phyloP scores from a whole-genome alignment of 805 yeast species.

The Metschnikowia sp. region DNA sequence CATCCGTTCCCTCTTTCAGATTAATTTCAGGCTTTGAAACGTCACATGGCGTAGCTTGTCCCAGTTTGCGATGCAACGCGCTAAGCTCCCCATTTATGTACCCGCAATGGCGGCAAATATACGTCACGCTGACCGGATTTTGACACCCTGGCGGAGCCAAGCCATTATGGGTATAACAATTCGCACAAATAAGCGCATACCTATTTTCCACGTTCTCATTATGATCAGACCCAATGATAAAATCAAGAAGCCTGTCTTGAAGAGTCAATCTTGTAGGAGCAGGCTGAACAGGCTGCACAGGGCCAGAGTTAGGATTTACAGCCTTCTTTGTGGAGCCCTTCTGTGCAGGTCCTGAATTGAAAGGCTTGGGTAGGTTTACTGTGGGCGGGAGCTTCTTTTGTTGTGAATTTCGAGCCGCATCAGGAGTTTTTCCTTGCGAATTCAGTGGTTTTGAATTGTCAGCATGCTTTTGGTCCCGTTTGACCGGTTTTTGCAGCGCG shows the following conservation, averaged over 20 bases:
- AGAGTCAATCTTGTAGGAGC: constrained; percentile 16
- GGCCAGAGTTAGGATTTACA: background rate
- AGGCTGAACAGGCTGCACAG: background rate
- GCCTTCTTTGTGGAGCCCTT: background rate
- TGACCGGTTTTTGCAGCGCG: background rate
- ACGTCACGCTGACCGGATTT: constrained; percentile 48
- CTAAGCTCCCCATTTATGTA: constrained; percentile 28
- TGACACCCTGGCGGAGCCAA: constrained; percentile 68
- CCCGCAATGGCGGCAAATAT: constrained; percentile 68
- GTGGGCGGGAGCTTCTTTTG: constrained; percentile 4
- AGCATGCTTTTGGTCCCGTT: background rate
- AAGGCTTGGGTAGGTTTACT: background rate
- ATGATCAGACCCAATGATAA: constrained; percentile 50
- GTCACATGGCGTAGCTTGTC: background rate
- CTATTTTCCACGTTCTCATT: constrained; percentile 61
- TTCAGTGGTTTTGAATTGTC: background rate
- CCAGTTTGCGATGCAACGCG: background rate
- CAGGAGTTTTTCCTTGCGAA: background rate
- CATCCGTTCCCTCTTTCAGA: background rate
- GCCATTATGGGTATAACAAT: constrained; percentile 74
- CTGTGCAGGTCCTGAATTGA: background rate
- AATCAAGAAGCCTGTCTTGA: constrained; percentile 38
- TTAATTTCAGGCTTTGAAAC: background rate
- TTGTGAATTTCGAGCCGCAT: background rate
- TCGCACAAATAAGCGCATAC: constrained; percentile 66